phyloP scores from a whole-genome alignment of 2,329 filamentous ascomycete species.

The Cylindrodendrum hubeiense region DNA sequence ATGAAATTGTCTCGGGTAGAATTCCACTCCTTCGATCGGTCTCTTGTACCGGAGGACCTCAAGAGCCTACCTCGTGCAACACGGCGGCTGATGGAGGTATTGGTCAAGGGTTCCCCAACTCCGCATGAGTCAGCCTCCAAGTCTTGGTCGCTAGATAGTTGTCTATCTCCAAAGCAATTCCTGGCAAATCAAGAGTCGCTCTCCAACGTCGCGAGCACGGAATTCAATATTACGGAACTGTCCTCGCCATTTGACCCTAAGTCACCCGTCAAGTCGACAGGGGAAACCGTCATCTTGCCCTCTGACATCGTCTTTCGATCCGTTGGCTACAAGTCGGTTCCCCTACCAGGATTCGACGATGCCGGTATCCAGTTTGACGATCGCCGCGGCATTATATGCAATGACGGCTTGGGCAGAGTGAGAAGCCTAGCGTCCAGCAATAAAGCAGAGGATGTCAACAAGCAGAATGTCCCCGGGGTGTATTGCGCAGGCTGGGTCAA shows the following conservation, averaged over 20 bases:
- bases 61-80: constrained; percentile 80
- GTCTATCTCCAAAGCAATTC: constrained; percentile 82
- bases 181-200: constrained; percentile 60
- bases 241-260: constrained; percentile 66
- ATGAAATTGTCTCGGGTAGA: constrained; percentile 79
- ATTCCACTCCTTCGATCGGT: constrained; percentile 76
- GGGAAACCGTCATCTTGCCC: constrained; percentile 65
- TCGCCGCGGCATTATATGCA: constrained; percentile 80
- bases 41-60: constrained; percentile 75
- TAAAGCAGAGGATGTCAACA: constrained; percentile 48
- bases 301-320: constrained; percentile 87
- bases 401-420: constrained; percentile 84
- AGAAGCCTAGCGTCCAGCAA: constrained; percentile 51
- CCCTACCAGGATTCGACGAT: constrained; percentile 79
- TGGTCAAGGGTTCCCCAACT: constrained; percentile 78
- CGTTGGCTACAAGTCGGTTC: constrained; percentile 91
- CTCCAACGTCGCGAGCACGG: constrained; percentile 70
- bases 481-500: constrained; percentile 99
- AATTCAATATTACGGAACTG: constrained; percentile 74
- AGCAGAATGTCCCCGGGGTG: constrained; percentile 71
- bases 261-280: constrained; percentile 62
- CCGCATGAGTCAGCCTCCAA: constrained; percentile 64
- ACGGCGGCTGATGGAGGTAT: constrained; percentile 82
- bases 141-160: constrained; percentile 88
- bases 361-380: constrained; percentile 84